These are phyloP conservation scores for Clathrus columnatus DNA, from an alignment of 768 basidiomycete genomes.

Conservation along the genomic window DNA sequence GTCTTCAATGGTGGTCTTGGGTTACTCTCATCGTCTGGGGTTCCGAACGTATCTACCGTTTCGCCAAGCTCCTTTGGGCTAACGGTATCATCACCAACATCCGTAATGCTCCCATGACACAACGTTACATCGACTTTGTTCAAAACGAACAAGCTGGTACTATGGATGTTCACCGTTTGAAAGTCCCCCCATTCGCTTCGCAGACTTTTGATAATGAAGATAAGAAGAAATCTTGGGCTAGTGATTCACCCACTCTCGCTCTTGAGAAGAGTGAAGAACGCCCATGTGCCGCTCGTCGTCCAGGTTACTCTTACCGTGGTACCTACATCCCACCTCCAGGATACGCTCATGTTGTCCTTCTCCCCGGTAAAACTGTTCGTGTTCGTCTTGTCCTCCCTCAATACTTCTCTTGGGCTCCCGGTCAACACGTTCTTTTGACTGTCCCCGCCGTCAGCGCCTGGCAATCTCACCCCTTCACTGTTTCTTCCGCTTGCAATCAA, in stretches of 20 bases:
- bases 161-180: background rate
- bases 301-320: background rate
- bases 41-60: conserved; percentile 50
- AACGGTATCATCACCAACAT: conserved; percentile 42
- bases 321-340: conserved; percentile 49
- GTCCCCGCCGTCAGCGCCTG: conserved; percentile 54
- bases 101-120: background rate
- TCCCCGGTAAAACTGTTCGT: conserved; percentile 65
- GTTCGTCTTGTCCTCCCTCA: conserved; percentile 50
- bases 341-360: conserved; percentile 55
- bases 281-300: background rate
- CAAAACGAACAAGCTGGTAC: background rate
- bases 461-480: conserved; percentile 67
- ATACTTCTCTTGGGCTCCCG: conserved; percentile 57
- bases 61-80: conserved; percentile 43
- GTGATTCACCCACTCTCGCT: background rate
- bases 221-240: background rate
- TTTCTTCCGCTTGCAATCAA: conserved; percentile 45
- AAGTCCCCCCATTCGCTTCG: background rate
- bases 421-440: conserved; percentile 65
- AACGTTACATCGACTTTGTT: background rate
- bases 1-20: conserved; percentile 61
- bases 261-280: background rate
- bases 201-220: background rate
- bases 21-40: conserved; percentile 52